These are phyloP conservation scores for Wallacemonas collosoma DNA, from an alignment of 208 protist species.

Conservation along the genomic window DNA sequence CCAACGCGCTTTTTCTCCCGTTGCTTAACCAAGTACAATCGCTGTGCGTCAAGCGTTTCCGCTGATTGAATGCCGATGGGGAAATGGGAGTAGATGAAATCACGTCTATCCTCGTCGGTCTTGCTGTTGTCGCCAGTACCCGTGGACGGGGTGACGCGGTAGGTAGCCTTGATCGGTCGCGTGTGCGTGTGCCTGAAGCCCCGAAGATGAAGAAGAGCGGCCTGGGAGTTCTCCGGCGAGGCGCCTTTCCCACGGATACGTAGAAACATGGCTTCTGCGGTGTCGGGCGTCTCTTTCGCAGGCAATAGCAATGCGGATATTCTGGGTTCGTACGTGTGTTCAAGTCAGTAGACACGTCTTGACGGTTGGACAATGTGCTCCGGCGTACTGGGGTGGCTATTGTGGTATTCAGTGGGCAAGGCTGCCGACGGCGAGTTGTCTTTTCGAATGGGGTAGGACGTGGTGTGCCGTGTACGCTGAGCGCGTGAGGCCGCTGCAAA, in stretches of 20 bases:
- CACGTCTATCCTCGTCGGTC: slow-evolving; percentile 5
- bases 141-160: not conserved
- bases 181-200: slow-evolving; percentile 75
- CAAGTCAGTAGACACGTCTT: no score
- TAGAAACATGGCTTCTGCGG: slow-evolving; percentile 51
- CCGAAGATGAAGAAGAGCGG: slow-evolving; percentile 66
- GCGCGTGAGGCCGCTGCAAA: no score
- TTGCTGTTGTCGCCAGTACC: not conserved
- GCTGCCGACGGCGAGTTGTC: no score
- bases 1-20: not conserved
- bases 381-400: no score
- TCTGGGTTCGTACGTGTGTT: no score
- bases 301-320: no score
- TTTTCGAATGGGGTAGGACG: no score
- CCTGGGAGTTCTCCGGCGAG: slow-evolving; percentile 86
- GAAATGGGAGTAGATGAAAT: slow-evolving; percentile 61
- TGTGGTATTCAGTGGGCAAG: no score
- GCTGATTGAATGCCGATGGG: slow-evolving; percentile 54
- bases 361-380: no score
- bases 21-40: not conserved
- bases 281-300: no score
- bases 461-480: no score
- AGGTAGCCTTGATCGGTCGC: not conserved
- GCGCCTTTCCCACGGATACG: slow-evolving; percentile 80
- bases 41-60: slow-evolving; percentile 8